Percentiles rank a stretch among this genome's conserved stretches.
Conservation (phyloP, 108 stramenopile genomes). For the Cyclotella atomus region DNA sequence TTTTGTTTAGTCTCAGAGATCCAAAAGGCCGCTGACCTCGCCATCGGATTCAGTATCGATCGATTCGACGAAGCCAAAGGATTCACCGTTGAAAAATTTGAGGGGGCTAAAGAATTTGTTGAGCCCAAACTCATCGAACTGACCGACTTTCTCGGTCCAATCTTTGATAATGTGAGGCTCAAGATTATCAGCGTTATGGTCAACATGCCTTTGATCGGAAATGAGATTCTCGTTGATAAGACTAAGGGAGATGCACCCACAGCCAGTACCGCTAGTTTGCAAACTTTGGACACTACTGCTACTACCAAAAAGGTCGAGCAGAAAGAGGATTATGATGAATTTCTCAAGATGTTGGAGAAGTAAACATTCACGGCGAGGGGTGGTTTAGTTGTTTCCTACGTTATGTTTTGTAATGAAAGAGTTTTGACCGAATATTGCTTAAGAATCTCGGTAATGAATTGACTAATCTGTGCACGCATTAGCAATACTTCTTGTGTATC, state of each 20-base stretch:
- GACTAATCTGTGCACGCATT: too few relatives aligned
- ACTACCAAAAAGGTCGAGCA: neutral
- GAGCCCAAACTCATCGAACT: neutral
- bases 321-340: neutral
- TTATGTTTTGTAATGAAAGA: neutral
- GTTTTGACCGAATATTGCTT: too few relatives aligned
- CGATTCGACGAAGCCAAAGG: neutral
- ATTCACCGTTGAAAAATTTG: neutral
- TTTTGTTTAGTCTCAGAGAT: neutral
- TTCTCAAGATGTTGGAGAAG: neutral
- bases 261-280: neutral
- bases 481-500: too few relatives aligned
- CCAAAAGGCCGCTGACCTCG: neutral
- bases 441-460: too few relatives aligned
- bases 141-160: neutral
- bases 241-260: neutral
- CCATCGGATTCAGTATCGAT: neutral
- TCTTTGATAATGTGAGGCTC: neutral
- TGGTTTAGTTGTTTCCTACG: neutral
- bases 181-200: neutral
- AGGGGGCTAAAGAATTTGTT: neutral
- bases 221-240: neutral
- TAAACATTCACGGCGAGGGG: neutral
- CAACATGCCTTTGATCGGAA: neutral
- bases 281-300: neutral